Evolutionary conservation across 352 stramenopile genomes (phyloP).

Genomic region (Pythium biforme): DNA sequence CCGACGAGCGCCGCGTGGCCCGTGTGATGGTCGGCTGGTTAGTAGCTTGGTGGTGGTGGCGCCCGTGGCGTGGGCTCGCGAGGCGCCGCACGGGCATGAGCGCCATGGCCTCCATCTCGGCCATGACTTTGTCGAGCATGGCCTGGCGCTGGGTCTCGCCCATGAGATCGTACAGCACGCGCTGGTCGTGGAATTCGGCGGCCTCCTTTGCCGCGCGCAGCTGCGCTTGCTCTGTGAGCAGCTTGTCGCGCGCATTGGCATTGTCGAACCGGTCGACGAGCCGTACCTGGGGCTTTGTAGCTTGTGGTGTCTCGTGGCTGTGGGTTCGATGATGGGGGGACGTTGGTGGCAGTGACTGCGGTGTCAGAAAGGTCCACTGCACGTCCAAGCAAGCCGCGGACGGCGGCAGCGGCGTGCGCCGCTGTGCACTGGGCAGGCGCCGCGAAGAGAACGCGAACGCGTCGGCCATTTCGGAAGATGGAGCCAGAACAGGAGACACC

Average conservation of each 20-base stretch:
- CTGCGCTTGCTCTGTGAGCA: slow-evolving; percentile 24
- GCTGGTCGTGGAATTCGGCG: slow-evolving; percentile 18
- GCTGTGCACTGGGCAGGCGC: neutral
- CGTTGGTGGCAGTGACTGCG: slow-evolving; percentile 12
- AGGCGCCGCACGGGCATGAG: slow-evolving; percentile 9
- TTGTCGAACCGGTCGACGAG: slow-evolving; percentile 16
- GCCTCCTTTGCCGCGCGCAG: slow-evolving; percentile 15
- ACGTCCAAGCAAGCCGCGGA: slow-evolving; percentile 24
- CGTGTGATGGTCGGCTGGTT: neutral
- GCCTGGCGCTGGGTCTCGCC: slow-evolving; percentile 62
- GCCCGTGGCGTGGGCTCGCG: neutral
- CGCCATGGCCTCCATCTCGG: slow-evolving; percentile 60
- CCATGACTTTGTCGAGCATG: slow-evolving; percentile 58
- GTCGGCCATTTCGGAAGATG: neutral
- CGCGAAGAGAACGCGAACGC: slow-evolving; percentile 14
- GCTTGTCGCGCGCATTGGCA: slow-evolving; percentile 17
- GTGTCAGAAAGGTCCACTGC: slow-evolving; percentile 55
- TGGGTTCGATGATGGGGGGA: neutral
- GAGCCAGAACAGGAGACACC: no score
- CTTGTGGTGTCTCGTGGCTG: neutral
- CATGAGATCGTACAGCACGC: slow-evolving; percentile 49
- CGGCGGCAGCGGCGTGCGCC: neutral
- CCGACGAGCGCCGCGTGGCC: slow-evolving; percentile 2
- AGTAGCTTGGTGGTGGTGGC: neutral
- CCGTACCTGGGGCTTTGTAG: neutral